Evolutionary conservation across 495 filamentous ascomycete genomes (phyloP).

Genomic region (Talaromyces thailandensis): DNA sequence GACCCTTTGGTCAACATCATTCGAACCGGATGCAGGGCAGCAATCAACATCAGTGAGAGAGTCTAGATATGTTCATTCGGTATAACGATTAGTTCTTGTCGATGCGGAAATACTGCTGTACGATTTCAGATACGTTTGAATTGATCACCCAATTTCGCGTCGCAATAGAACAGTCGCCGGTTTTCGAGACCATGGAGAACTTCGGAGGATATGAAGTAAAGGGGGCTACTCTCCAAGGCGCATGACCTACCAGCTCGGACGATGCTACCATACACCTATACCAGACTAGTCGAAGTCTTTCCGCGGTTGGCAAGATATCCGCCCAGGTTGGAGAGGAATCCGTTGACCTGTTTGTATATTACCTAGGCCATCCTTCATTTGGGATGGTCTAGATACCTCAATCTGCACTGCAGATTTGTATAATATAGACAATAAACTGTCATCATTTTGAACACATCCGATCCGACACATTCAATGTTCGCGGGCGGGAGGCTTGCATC

Average conservation of each 20-base stretch:
- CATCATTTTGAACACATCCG: neutral
- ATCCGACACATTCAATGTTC: too few species aligned
- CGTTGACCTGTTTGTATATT: neutral
- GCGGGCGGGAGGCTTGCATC: neutral
- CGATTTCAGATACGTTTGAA: neutral
- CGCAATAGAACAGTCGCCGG: too few species aligned
- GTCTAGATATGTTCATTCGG: constrained; percentile 39
- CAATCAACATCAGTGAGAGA: constrained; percentile 88
- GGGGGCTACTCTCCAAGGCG: neutral
- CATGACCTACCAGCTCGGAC: neutral
- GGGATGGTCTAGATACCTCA: neutral
- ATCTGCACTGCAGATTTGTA: neutral
- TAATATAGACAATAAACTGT: neutral
- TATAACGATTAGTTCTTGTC: neutral
- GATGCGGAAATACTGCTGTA: neutral
- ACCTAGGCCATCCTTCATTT: neutral
- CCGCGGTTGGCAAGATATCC: neutral
- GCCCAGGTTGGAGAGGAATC: neutral
- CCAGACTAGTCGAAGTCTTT: neutral
- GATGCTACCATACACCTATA: neutral
- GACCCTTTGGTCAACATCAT: constrained; percentile 84
- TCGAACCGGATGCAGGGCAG: constrained; percentile 74
- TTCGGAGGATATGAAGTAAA: neutral
- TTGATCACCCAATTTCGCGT: too few species aligned
- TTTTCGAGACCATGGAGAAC: too few species aligned